Evolutionary conservation across 768 basidiomycete species (phyloP), one percentile per base, ranked within the genome.

Genomic region (Leccinum subgranulosum): DNA sequence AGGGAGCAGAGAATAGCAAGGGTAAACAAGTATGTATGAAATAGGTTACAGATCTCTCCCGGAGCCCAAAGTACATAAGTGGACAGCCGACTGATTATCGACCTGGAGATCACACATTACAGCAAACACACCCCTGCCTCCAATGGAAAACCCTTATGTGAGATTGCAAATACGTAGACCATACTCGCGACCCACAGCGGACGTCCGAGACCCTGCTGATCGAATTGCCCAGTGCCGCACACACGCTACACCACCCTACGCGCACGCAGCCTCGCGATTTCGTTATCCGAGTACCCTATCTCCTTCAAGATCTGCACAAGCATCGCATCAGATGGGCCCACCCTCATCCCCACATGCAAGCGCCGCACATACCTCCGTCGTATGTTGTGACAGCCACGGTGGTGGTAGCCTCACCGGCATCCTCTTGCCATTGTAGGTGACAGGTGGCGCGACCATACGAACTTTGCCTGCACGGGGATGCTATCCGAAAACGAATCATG

Each of bases 301-400:
- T 80, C 80, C 59, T 59, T 60, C 59, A 78, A 62, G 51, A 78
- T 64, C 70, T 85, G 57, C 54, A 57, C 17, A 19, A 11, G 4
- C 41, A 41, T 50, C 57, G 58, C 51, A 49, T 54, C 14, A 53
- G 41, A 48, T 41, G 49, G 31, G 31, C 47, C 43, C 9, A n/a
- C 39, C 45, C 5, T 7, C 19, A 58, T 33, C 54, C 17, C 46
- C 25, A 49, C 31, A 23, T 45, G 51, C 56, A 51, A 45, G 61
- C 59, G 41, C 46, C 14, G 11, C 34, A 60, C 73, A 46, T 68
- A 87, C 88, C 83, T 92, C 88, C 4, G 75, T 76, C 14, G 92
- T 94, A 71, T 94, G 92, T 64, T 94, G 84, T 53, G 90, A 91
- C 23, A 92, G 77, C 80, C 85, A 93, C n/a, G 92, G 92, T 11